phyloP scores from a whole-genome alignment of 2,329 filamentous ascomycete species.

The Ophiostoma montium region DNA sequence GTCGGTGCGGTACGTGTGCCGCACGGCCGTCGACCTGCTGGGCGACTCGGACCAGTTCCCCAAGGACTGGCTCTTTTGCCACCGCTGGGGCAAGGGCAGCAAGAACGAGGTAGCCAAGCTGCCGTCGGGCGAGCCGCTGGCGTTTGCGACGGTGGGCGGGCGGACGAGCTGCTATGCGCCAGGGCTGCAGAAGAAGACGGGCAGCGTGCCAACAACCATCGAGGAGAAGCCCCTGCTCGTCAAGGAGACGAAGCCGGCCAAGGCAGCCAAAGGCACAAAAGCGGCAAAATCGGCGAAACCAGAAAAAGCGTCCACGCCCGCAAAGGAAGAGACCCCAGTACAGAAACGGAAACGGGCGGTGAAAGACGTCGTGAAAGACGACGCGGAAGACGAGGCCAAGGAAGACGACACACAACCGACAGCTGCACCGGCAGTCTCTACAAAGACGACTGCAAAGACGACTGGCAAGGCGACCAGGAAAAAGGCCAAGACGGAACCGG shows the following conservation, averaged over 20 bases:
- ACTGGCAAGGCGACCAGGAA: constrained; percentile 1
- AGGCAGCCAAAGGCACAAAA: constrained; percentile 14
- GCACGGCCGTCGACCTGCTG: constrained; percentile 61
- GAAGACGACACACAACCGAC: background rate
- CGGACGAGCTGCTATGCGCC: constrained; percentile 84
- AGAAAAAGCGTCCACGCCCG: too few species aligned
- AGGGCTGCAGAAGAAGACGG: constrained; percentile 67
- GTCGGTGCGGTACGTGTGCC: constrained; percentile 64
- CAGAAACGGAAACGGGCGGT: constrained; percentile 11
- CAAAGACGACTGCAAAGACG: background rate
- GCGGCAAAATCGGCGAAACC: constrained; percentile 5
- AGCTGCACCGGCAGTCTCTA: background rate
- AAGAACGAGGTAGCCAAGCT: constrained; percentile 52
- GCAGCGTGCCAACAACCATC: constrained; percentile 25
- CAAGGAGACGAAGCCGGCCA: constrained; percentile 15
- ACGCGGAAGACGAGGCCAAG: background rate
- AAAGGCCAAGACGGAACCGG: constrained; percentile 8
- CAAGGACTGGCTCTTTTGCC: constrained; percentile 72
- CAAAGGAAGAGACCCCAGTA: constrained; percentile 11
- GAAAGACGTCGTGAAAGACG: background rate
- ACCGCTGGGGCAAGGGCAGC: constrained; percentile 82
- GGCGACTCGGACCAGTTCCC: constrained; percentile 79
- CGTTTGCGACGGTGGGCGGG: constrained; percentile 78
- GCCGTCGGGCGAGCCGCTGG: constrained; percentile 73
- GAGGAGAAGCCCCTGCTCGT: constrained; percentile 28